phyloP scores from a whole-genome alignment of 1,284 basidiomycete genomes.

The Cryptococcus deneoformans region DNA sequence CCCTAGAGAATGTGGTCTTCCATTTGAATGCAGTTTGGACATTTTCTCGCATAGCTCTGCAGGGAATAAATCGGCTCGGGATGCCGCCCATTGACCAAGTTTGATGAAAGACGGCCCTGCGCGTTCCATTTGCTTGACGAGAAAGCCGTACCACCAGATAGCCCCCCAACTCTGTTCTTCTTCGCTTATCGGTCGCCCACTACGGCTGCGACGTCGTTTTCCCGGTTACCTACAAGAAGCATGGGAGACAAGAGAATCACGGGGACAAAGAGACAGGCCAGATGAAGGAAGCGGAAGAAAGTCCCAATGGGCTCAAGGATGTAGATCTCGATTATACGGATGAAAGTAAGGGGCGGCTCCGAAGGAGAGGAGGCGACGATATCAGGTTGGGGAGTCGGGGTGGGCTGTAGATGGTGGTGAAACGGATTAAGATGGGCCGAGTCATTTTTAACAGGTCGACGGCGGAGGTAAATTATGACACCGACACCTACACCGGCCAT shows the following conservation, averaged over 20 bases:
- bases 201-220: conserved; percentile 16
- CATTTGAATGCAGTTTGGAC: conserved; percentile 85
- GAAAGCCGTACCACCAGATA: conserved; percentile 90
- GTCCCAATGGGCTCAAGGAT: conserved; percentile 88
- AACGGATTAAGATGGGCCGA: conserved; percentile 1
- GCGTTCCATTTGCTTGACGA: conserved; percentile 86
- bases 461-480: conserved; percentile 22
- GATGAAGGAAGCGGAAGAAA: conserved; percentile 74
- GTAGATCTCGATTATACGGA: conserved; percentile 36
- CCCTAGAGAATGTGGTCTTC: conserved; percentile 73
- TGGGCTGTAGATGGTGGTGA: conserved; percentile 2
- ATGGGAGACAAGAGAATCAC: conserved; percentile 83
- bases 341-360: conserved; percentile 16
- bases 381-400: background rate
- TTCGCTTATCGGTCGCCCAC: conserved; percentile 44
- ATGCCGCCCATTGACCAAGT: conserved; percentile 98
- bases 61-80: conserved; percentile 91
- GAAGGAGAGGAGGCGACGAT: conserved; percentile 22
- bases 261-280: conserved; percentile 81
- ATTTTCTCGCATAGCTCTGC: conserved; percentile 83
- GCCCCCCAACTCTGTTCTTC: conserved; percentile 78
- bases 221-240: conserved; percentile 68
- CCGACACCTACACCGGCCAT: conserved; percentile 27
- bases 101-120: conserved; percentile 99
- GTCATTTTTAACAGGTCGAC: conserved; percentile 26